phyloP scores from a whole-genome alignment of 116 monocot species.

The Papilionanthe hybrid region DNA sequence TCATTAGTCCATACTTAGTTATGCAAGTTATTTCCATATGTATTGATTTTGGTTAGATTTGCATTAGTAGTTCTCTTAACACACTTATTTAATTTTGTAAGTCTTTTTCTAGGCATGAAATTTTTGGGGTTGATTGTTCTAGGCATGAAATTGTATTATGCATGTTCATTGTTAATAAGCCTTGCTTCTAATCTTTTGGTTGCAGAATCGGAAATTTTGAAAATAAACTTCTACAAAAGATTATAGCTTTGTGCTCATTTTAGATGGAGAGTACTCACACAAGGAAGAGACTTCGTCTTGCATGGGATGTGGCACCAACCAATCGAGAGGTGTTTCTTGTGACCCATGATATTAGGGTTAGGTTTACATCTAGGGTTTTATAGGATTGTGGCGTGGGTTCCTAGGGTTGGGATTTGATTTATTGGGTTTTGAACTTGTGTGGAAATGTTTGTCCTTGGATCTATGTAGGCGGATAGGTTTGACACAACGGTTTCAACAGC shows the following conservation, averaged over 20 bases:
- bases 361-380: constrained; percentile 7
- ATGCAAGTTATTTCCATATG: neutral
- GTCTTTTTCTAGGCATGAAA: neutral
- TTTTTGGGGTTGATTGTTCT: neutral
- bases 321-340: constrained; percentile 30
- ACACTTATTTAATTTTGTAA: neutral
- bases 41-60: neutral
- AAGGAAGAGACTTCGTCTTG: constrained; percentile 63
- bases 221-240: neutral
- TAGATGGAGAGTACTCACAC: constrained; percentile 43
- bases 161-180: neutral
- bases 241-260: neutral
- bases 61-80: neutral
- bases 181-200: neutral
- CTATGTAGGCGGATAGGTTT: constrained; percentile 25
- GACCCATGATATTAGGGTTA: constrained; percentile 7
- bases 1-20: neutral
- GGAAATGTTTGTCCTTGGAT: constrained; percentile 17
- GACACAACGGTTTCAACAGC: constrained; percentile 17
- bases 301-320: constrained; percentile 39
- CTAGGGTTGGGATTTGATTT: constrained; percentile 21
- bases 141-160: neutral
- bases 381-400: constrained; percentile 8
- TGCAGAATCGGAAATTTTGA: neutral
- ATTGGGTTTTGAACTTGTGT: constrained; percentile 13